Base-by-base conservation (phyloP, 345 rosid genomes). In the Populus alba region DNA sequence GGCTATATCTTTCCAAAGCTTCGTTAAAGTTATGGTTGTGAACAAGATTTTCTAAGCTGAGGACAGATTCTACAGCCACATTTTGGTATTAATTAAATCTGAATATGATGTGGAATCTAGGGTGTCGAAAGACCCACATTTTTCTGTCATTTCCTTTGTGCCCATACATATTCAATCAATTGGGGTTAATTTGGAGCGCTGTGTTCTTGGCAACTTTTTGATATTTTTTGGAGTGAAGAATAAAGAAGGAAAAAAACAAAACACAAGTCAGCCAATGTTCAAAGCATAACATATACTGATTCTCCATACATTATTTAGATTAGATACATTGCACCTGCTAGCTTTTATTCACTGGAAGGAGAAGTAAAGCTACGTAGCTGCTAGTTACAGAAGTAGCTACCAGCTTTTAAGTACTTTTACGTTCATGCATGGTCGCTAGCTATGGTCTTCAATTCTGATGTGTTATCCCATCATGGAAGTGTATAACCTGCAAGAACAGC, bases 401-500 rank as follows among this genome's bases (percentile, higher is more conserved):
- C 43, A 70, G 68, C 76, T 45, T 35, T 71, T 31, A 61, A 51
- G 66, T 37, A 37, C 75, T 33, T 27, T 49, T 70, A 2, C 1
- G 10, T 25, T 11, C 18, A 55, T 6, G 1, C 18, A 55, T 6
- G 1, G 72, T 23, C 55, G 37, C 37, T 33, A 33, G 51, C 51
- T 75, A 31, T 17, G 29, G 79, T 39, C 38, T 59, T 31, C 31
- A 41, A 27, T 73, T 59, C 45, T 39, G 25, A 20, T 7, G 3
- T 16, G 23, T 47, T 41, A 65, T 73, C 66, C 63, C 45, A 61
- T 87, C 85, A 87, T 27, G 88, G 86, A 75, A 88, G 81, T 43
- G 91, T 83, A 55, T 88, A 85, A 75, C 79, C 88, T 84, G 84
- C 87, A 81, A 75, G 78, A 68, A 63, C 45, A 78, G 38, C n/a